Evolutionary conservation across 164 flowering plant species (phyloP), one percentile per base, ranked within the genome.

Genomic region (Sextonia rubra): DNA sequence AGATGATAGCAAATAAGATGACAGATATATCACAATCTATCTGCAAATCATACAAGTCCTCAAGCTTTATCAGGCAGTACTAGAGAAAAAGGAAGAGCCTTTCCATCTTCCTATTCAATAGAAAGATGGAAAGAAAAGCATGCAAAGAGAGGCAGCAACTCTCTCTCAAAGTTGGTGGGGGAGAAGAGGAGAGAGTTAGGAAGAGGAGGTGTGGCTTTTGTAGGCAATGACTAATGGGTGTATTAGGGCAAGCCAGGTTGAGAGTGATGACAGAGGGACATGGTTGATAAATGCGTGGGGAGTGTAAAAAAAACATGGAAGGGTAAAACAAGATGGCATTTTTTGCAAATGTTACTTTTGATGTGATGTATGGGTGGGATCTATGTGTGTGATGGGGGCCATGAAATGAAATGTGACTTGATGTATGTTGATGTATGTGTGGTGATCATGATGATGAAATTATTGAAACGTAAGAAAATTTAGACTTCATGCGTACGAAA

Each of bases 41-140:
- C 58, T 52, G n/a, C 58, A 52, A 5, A 52, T 15, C 58, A 15
- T 20, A 52, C 58, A 52, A 52, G 58, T 52, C 20, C 17, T 15
- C 0, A 52, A 24, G 32, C 30, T 64, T 26, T 25, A 64, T 24
- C 67, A 29, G 47, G 27, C 5, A 26, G 32, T 69, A 60, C 22
- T 4, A 58, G 12, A 69, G 65, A 63, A 72, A 68, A 44, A 4
- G 44, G 69, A 64, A 4, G 61, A 32, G 12, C 44, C 11, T 63
- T 66, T 74, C 71, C 64, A 55, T 73, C 70, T 64, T 64, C 66
- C 73, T 60, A 24, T 47, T 71, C 20, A 47, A 3, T 20, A 58
- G 12, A 26, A 56, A 58, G 22, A 49, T 14, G 49, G 27, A 27
- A 47, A 44, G 27, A 47, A 61, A 52, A 60, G 32, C 20, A 70